phyloP scores from a whole-genome alignment of 768 basidiomycete species.

The Leucocoprinus sp. region DNA sequence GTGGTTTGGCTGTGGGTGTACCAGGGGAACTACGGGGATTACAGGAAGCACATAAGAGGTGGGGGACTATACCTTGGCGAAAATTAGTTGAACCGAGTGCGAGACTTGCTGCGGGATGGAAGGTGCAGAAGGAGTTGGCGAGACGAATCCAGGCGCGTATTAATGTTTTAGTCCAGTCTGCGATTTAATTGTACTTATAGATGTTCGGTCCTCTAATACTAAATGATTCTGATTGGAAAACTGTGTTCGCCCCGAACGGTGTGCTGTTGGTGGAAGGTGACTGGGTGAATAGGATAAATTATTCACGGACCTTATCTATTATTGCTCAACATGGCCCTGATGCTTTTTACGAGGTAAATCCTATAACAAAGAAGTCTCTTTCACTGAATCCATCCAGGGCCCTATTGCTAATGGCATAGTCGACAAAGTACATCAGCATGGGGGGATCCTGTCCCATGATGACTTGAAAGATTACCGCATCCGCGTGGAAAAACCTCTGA shows the following conservation, averaged over 20 bases:
- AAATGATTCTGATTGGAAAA: conserved; percentile 62
- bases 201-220: conserved; percentile 52
- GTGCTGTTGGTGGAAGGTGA: conserved; percentile 68
- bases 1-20: conserved; percentile 83
- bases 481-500: conserved; percentile 61
- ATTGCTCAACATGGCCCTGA: conserved; percentile 73
- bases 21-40: conserved; percentile 89
- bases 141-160: conserved; percentile 40
- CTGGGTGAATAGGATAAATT: conserved; percentile 59
- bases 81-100: conserved; percentile 69
- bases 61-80: conserved; percentile 78
- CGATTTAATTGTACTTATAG: not conserved
- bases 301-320: conserved; percentile 63
- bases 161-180: not conserved
- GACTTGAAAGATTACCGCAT: conserved; percentile 71
- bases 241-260: conserved; percentile 79
- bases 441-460: conserved; percentile 70
- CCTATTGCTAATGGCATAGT: conserved; percentile 76
- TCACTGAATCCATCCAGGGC: conserved; percentile 36
- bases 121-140: conserved; percentile 69
- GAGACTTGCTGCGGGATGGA: conserved; percentile 71
- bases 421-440: conserved; percentile 57
- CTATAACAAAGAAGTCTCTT: conserved; percentile 15
- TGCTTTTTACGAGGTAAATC: conserved; percentile 69
- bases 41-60: conserved; percentile 72